phyloP scores from a whole-genome alignment of 116 monocot species.

The Phalaenopsis hybrid region DNA sequence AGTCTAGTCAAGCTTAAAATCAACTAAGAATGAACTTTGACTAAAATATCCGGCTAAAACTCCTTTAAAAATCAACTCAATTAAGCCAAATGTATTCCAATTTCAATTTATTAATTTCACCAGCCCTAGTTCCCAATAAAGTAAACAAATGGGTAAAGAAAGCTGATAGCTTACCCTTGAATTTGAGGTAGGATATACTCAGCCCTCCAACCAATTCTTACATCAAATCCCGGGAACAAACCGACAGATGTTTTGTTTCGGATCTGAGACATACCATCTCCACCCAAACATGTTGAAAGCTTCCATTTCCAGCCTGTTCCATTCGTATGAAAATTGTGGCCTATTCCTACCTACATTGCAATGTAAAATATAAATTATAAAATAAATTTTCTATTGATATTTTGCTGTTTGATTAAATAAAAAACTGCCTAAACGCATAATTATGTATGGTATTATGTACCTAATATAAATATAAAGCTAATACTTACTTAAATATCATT shows the following conservation, averaged over 20 bases:
- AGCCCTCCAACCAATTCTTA: slow-evolving; percentile 88
- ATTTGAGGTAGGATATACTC: slow-evolving; percentile 92
- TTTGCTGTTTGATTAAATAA: background rate
- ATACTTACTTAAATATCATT: background rate
- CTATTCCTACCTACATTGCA: slow-evolving; percentile 69
- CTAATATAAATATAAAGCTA: background rate
- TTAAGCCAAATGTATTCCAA: background rate
- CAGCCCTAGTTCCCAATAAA: background rate
- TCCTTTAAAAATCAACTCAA: background rate
- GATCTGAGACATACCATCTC: slow-evolving; percentile 91
- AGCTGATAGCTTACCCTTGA: slow-evolving; percentile 56
- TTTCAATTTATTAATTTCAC: background rate
- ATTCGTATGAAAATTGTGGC: slow-evolving; percentile 74
- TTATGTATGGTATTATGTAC: background rate
- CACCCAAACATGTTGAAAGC: slow-evolving; percentile 84
- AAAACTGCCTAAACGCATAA: background rate
- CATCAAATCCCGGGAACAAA: slow-evolving; percentile 80
- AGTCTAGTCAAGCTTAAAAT: background rate
- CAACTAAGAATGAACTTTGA: background rate
- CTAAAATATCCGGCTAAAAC: background rate
- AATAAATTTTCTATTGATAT: no score
- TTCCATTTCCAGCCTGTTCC: slow-evolving; percentile 96
- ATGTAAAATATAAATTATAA: background rate
- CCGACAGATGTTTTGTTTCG: slow-evolving; percentile 73
- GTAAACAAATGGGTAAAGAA: background rate